These are phyloP conservation scores for Suhomyces tanzawaensis DNA, from an alignment of 805 yeast genomes.

Conservation along the genomic window DNA sequence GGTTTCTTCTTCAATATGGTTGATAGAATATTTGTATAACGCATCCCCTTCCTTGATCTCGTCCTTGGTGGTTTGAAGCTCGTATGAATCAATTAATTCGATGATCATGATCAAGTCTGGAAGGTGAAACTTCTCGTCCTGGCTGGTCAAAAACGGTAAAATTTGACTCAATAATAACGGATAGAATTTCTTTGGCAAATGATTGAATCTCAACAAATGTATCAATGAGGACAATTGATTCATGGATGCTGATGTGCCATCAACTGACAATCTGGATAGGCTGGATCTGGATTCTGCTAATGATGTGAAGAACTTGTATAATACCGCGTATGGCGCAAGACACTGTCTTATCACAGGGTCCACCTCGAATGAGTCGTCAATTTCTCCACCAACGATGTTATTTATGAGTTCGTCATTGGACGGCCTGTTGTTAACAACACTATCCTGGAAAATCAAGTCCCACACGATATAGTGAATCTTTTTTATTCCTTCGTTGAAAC, in stretches of 20 bases:
- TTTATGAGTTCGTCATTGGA: conserved; percentile 57
- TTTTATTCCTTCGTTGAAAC: conserved; percentile 32
- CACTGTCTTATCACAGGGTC: conserved; percentile 65
- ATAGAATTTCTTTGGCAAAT: conserved; percentile 47
- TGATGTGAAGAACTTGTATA: conserved; percentile 47
- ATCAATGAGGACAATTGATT: conserved; percentile 45
- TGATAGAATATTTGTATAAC: conserved; percentile 30
- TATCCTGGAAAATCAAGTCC: conserved; percentile 58
- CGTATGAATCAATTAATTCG: conserved; percentile 40
- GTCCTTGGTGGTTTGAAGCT: conserved; percentile 18
- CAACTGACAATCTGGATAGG: not conserved
- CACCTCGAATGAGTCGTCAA: conserved; percentile 33
- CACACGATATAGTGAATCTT: conserved; percentile 55
- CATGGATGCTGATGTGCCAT: conserved; percentile 19
- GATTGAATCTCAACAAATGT: conserved; percentile 44
- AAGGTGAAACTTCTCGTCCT: conserved; percentile 14
- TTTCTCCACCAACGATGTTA: conserved; percentile 41
- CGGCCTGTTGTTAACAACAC: conserved; percentile 50
- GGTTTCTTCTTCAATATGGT: conserved; percentile 16
- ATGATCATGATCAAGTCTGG: conserved; percentile 36
- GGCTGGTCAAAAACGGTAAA: conserved; percentile 35
- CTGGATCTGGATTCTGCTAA: conserved; percentile 9
- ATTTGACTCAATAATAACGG: conserved; percentile 51
- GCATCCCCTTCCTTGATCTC: conserved; percentile 30
- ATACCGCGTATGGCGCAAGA: conserved; percentile 67